phyloP scores from a whole-genome alignment of 495 filamentous ascomycete species.

The Neurospora sp. region DNA sequence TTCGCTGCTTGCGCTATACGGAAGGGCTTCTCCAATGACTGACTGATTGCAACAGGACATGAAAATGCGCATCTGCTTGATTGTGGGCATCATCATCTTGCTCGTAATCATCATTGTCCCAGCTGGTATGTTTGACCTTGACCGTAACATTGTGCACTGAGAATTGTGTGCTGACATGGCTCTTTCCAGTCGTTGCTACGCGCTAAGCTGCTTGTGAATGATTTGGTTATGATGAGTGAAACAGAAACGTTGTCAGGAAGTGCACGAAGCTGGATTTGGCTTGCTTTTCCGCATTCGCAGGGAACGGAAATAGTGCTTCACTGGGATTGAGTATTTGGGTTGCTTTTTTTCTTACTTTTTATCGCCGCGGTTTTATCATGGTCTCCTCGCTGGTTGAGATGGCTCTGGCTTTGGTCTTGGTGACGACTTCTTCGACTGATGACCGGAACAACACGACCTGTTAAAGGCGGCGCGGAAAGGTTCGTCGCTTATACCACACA shows the following conservation, averaged over 20 bases:
- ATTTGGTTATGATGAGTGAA: constrained; percentile 14
- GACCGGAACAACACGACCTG: constrained; percentile 1
- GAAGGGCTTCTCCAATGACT: neutral
- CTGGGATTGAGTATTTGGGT: constrained; percentile 21
- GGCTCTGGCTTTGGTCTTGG: constrained; percentile 6
- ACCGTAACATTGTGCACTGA: neutral
- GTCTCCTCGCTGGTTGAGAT: constrained; percentile 11
- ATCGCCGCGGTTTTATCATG: constrained; percentile 5
- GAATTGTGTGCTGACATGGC: neutral
- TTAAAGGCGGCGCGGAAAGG: constrained; percentile 9
- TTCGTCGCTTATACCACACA: constrained; percentile 2
- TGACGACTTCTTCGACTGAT: constrained; percentile 13
- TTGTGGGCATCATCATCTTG: constrained; percentile 76
- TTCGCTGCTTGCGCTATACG: neutral
- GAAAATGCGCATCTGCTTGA: constrained; percentile 98
- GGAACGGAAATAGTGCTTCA: constrained; percentile 16
- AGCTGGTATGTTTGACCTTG: constrained; percentile 47
- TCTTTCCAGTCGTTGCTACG: constrained; percentile 22
- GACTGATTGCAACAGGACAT: constrained; percentile 49
- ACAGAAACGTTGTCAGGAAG: constrained; percentile 6
- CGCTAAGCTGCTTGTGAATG: neutral
- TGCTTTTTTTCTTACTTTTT: constrained; percentile 15
- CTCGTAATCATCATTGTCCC: constrained; percentile 89
- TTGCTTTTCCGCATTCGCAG: constrained; percentile 16
- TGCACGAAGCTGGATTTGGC: constrained; percentile 23